Evolutionary conservation across 208 protist species (phyloP), one percentile per base, ranked within the genome.

Genomic region (Trypanosoma theileri): DNA sequence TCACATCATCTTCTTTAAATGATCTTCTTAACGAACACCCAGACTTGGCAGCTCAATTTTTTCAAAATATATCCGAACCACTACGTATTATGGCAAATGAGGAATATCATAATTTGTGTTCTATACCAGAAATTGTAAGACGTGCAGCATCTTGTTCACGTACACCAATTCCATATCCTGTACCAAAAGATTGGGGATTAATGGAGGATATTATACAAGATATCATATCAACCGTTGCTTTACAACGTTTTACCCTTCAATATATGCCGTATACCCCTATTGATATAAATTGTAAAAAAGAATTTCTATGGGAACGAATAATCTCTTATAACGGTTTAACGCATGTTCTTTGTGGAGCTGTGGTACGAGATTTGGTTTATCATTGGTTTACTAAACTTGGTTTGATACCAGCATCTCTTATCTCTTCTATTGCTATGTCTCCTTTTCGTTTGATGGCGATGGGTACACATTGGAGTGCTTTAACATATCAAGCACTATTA

Each of bases 21-120:
- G 86, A 92, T 59, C 76, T 91, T 16, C 71, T 95, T 57, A 88
- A 89, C 73, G 81, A 78, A 21, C 79, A 89, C 50, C 76, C 86
- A 21, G 86, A 91, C 59, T 62, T 95, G 14, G 82, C 89, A 28
- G 73, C 85, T n/a, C 84, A 91, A 76, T 80, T 93, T 31, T 66
- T 93, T 16, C 82, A 89, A 66, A 92, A 89, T 65, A 60, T 91
- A n/a, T 91, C 89, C 1, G 84, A 88, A 54, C 84, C 82, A 45
- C 75, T 92, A 64, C 81, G 81, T 35, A 41, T 81, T 17, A 79
- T 95, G 28, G 80, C 84, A 50, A 80, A 69, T 60, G 75, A 81
- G 9, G 84, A 91, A 42, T 91, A 95, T 75, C 70, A 45, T 46
- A 46, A 64, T 10, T 84, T 92, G 74, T 75, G 81, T 63, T 79